These are phyloP conservation scores for Rutstroemia sp. DNA, from an alignment of 2,329 filamentous ascomycete genomes.

Conservation along the genomic window DNA sequence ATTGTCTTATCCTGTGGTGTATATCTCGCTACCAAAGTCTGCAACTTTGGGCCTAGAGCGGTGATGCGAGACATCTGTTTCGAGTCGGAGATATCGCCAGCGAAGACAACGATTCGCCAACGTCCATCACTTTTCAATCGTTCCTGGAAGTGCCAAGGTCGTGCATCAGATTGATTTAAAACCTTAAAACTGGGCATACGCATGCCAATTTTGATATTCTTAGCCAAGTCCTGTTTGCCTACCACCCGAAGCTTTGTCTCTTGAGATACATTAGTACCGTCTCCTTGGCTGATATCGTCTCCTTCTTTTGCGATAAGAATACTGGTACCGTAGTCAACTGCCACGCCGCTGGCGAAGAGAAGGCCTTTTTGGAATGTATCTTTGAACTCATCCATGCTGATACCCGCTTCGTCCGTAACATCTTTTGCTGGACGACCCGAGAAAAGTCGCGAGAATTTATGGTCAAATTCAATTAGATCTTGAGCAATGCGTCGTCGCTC, in stretches of 20 bases:
- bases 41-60: constrained; percentile 39
- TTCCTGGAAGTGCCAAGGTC: constrained; percentile 53
- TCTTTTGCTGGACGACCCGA: constrained; percentile 46
- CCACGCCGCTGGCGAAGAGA: constrained; percentile 49
- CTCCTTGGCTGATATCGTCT: constrained; percentile 36
- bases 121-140: constrained; percentile 48
- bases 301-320: constrained; percentile 48
- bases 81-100: constrained; percentile 44
- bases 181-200: constrained; percentile 53
- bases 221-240: constrained; percentile 24
- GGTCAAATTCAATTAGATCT: constrained; percentile 59
- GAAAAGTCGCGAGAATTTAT: constrained; percentile 48
- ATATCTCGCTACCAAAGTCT: constrained; percentile 38
- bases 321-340: constrained; percentile 51
- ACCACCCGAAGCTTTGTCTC: constrained; percentile 44
- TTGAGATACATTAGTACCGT: constrained; percentile 42
- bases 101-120: constrained; percentile 54
- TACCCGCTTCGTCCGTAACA: constrained; percentile 37
- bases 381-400: constrained; percentile 57
- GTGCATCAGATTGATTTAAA: constrained; percentile 44
- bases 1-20: constrained; percentile 34
- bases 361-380: constrained; percentile 52
- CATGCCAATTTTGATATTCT: constrained; percentile 39
- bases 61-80: constrained; percentile 39
- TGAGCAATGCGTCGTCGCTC: constrained; percentile 57